phyloP scores from a whole-genome alignment of 257 asterid genomes.

The Avicennia marina region DNA sequence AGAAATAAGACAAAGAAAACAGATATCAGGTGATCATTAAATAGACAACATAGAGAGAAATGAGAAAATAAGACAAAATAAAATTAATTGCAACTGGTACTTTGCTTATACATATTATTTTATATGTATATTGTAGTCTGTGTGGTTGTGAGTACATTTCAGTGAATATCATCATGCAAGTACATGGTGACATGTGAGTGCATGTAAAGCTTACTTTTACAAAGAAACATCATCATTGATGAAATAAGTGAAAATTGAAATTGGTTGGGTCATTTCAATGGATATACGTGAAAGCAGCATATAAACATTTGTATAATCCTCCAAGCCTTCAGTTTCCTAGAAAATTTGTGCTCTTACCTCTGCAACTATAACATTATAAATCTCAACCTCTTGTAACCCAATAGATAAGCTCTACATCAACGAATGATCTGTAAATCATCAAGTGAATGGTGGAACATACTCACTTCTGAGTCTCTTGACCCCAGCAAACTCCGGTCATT shows the following conservation, averaged over 20 bases:
- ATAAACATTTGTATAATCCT: neutral
- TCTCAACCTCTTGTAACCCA: neutral
- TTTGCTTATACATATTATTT: neutral
- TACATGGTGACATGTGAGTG: too few species aligned
- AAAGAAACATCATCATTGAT: neutral
- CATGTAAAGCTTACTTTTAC: neutral
- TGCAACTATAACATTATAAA: neutral
- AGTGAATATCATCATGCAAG: too few species aligned
- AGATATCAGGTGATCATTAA: neutral
- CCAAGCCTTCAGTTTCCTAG: neutral
- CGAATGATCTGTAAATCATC: neutral
- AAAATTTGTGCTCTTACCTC: too few species aligned
- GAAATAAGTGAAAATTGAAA: neutral
- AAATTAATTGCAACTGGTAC: neutral
- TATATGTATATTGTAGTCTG: too few species aligned
- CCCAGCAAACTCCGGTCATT: constrained; percentile 97
- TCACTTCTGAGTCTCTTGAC: constrained; percentile 96
- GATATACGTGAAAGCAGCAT: neutral
- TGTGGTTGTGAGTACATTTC: too few species aligned
- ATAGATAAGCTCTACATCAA: neutral
- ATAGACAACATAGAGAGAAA: neutral
- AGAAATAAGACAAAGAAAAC: neutral
- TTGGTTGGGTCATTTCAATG: neutral
- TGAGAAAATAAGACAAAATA: neutral
- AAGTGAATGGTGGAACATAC: constrained; percentile 7